These are phyloP conservation scores for Macrolepiota fuliginosa DNA, from an alignment of 768 basidiomycete species.

Conservation along the genomic window DNA sequence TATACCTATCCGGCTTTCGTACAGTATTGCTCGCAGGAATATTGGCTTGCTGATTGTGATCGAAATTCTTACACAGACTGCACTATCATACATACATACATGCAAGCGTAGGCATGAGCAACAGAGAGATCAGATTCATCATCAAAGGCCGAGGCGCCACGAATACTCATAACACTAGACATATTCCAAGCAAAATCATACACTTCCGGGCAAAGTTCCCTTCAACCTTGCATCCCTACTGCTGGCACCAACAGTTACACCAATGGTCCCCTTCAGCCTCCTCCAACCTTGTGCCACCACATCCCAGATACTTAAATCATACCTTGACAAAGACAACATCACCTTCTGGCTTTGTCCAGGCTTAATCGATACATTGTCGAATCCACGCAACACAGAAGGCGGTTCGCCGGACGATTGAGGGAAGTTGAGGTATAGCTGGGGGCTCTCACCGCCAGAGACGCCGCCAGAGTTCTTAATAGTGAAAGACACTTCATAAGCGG, in stretches of 20 bases:
- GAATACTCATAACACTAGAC: too few relatives aligned
- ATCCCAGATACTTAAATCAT: slow-evolving; percentile 81
- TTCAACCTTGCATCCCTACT: slow-evolving; percentile 57
- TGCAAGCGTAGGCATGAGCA: too few relatives aligned
- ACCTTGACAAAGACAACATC: slow-evolving; percentile 59
- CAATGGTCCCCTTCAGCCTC: slow-evolving; percentile 60
- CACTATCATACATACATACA: too few relatives aligned
- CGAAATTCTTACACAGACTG: too few relatives aligned
- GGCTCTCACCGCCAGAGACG: slow-evolving; percentile 57
- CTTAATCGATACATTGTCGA: slow-evolving; percentile 50
- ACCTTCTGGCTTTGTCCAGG: slow-evolving; percentile 46
- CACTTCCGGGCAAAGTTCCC: slow-evolving; percentile 32
- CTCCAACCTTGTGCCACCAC: slow-evolving; percentile 70
- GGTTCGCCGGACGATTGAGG: slow-evolving; percentile 64
- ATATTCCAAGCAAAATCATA: too few relatives aligned
- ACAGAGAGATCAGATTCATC: too few relatives aligned
- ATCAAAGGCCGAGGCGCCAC: too few relatives aligned
- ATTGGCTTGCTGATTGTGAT: too few relatives aligned
- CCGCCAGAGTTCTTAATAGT: slow-evolving; percentile 63
- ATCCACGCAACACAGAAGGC: slow-evolving; percentile 69
- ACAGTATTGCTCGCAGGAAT: too few relatives aligned
- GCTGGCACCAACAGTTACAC: slow-evolving; percentile 65
- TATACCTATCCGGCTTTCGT: background rate
- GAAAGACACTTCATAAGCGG: slow-evolving; percentile 63
- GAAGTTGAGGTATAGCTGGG: slow-evolving; percentile 78